These are phyloP conservation scores for Bertia moriformis DNA, from an alignment of 2,329 filamentous ascomycete genomes.

Conservation along the genomic window DNA sequence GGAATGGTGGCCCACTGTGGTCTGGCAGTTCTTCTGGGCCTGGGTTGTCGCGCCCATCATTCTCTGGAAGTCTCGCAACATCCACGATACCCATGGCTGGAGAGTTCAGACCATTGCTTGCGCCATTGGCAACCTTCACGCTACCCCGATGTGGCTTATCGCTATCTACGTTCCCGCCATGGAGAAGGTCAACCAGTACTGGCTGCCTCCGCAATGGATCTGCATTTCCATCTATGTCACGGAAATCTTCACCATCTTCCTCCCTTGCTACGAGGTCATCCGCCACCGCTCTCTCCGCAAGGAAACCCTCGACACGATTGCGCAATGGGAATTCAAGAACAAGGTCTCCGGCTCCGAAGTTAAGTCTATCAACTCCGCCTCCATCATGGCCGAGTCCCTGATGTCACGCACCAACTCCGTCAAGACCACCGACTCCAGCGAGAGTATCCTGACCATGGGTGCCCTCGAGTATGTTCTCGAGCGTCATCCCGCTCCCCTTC, in stretches of 20 bases:
- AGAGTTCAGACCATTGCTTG: slow-evolving; percentile 43
- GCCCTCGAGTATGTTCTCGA: slow-evolving; percentile 47
- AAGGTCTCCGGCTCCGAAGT: slow-evolving; percentile 15
- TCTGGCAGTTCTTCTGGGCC: slow-evolving; percentile 52
- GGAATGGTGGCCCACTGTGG: slow-evolving; percentile 55
- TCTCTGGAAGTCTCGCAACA: slow-evolving; percentile 43
- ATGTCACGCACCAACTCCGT: slow-evolving; percentile 18
- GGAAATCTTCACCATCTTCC: slow-evolving; percentile 48
- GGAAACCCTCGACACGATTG: slow-evolving; percentile 32
- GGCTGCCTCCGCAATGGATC: slow-evolving; percentile 49
- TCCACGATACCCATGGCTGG: slow-evolving; percentile 55
- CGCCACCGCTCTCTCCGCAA: slow-evolving; percentile 26
- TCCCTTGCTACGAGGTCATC: slow-evolving; percentile 43
- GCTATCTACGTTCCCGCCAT: slow-evolving; percentile 37
- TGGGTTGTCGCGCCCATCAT: slow-evolving; percentile 46
- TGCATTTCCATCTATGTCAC: slow-evolving; percentile 45
- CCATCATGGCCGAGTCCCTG: slow-evolving; percentile 10
- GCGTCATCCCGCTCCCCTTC: slow-evolving; percentile 41
- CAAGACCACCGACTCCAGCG: slow-evolving; percentile 18
- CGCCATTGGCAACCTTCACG: slow-evolving; percentile 37
- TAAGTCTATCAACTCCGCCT: slow-evolving; percentile 13
- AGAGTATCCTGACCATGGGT: slow-evolving; percentile 40
- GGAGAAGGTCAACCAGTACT: slow-evolving; percentile 34
- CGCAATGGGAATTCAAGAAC: slow-evolving; percentile 28
- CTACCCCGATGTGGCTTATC: slow-evolving; percentile 53